These are phyloP conservation scores for Stagonosporopsis cucurbitacearum DNA, from an alignment of 2,329 filamentous ascomycete species.

Conservation along the genomic window DNA sequence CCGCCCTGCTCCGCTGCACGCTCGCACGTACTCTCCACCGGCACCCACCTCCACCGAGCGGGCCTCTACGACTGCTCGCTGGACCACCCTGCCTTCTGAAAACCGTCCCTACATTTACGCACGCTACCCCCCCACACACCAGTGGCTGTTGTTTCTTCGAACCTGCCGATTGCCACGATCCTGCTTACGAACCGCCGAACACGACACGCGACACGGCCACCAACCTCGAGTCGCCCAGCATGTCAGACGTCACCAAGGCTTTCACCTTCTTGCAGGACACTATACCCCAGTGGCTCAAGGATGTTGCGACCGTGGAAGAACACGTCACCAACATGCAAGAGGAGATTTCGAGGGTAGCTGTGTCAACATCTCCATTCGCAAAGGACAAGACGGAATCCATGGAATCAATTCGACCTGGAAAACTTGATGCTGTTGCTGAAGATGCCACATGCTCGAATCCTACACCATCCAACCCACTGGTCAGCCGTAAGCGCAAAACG, in stretches of 20 bases:
- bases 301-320: conserved; percentile 39
- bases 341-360: conserved; percentile 39
- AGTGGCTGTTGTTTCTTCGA: neutral
- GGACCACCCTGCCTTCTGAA: conserved; percentile 16
- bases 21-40: conserved; percentile 15
- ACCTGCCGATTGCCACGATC: conserved; percentile 6
- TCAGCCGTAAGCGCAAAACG: conserved; percentile 53
- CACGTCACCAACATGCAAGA: conserved; percentile 45
- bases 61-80: conserved; percentile 25
- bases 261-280: conserved; percentile 49
- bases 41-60: conserved; percentile 14
- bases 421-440: conserved; percentile 34
- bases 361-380: conserved; percentile 34
- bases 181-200: neutral
- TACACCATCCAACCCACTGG: conserved; percentile 25
- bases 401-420: conserved; percentile 43
- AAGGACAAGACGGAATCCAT: conserved; percentile 45
- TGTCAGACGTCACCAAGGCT: conserved; percentile 48
- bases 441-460: conserved; percentile 22
- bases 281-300: conserved; percentile 48
- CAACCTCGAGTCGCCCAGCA: conserved; percentile 25
- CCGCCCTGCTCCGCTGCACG: conserved; percentile 20
- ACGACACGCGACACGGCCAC: neutral
- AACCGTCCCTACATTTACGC: neutral
- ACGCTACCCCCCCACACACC: conserved; percentile 9